Percentiles rank a stretch among this genome's conserved stretches.
phyloP scores from a whole-genome alignment of 257 asterid genomes.

The Lantana camara region DNA sequence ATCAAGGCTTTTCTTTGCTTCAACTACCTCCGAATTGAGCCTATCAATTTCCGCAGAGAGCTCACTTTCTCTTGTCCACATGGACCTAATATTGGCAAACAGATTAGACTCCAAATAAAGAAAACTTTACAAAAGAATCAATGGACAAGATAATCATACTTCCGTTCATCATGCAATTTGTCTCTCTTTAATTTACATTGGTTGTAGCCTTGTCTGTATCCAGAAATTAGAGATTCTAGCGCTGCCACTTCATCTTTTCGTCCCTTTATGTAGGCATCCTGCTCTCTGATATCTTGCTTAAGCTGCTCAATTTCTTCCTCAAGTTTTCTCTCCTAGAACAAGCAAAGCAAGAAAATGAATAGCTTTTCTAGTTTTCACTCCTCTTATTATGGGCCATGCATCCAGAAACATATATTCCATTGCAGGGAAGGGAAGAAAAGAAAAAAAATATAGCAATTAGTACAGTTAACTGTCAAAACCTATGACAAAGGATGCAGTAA shows the following conservation, averaged over 20 bases:
- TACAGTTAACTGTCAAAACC: neutral
- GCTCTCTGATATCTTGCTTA: slow-evolving; percentile 57
- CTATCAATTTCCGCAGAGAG: slow-evolving; percentile 75
- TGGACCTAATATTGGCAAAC: slow-evolving; percentile 50
- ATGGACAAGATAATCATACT: slow-evolving; percentile 50
- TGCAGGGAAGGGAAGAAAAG: slow-evolving; percentile 8
- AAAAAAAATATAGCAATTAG: slow-evolving; percentile 5
- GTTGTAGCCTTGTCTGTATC: slow-evolving; percentile 72
- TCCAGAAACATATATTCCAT: slow-evolving; percentile 3
- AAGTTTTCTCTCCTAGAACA: slow-evolving; percentile 75
- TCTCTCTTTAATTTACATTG: slow-evolving; percentile 74
- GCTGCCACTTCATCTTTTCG: slow-evolving; percentile 69
- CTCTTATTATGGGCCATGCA: neutral
- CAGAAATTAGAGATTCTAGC: slow-evolving; percentile 67
- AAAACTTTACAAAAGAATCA: slow-evolving; percentile 20
- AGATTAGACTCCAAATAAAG: slow-evolving; percentile 30
- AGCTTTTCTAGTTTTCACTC: slow-evolving; percentile 7
- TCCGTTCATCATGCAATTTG: slow-evolving; percentile 79
- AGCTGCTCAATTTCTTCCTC: slow-evolving; percentile 83
- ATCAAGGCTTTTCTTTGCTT: slow-evolving; percentile 97
- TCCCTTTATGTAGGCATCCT: slow-evolving; percentile 64
- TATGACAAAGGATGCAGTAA: neutral
- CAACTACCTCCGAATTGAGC: slow-evolving; percentile 79
- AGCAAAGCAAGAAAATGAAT: slow-evolving; percentile 19
- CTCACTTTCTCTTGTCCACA: slow-evolving; percentile 87